Conservation (phyloP, 495 filamentous ascomycete species). For the Aspergillus saccharolyticus region DNA sequence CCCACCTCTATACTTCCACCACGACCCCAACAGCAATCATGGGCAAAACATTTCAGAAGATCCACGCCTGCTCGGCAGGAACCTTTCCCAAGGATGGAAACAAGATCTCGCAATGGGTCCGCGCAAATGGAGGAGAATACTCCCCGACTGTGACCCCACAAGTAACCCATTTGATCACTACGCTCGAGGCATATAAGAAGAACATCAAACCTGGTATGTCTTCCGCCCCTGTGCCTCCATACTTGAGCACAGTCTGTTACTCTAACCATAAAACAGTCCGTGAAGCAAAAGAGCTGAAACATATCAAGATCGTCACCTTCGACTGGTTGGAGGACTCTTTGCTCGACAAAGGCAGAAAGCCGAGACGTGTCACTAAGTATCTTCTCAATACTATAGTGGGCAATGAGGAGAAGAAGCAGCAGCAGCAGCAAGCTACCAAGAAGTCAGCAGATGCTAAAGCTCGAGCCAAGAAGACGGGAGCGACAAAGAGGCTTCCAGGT, state of each 20-base stretch:
- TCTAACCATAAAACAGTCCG: conserved; percentile 29
- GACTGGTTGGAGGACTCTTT: conserved; percentile 61
- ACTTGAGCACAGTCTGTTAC: neutral
- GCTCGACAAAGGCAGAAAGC: conserved; percentile 20
- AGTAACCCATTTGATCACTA: conserved; percentile 58
- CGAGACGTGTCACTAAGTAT: conserved; percentile 42
- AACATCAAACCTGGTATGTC: conserved; percentile 40
- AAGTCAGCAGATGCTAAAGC: neutral
- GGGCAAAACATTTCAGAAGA: conserved; percentile 29
- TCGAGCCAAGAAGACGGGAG: neutral
- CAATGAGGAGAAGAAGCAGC: conserved; percentile 16
- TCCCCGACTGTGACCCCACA: conserved; percentile 30
- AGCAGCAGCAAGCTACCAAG: neutral
- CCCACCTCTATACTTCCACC: neutral
- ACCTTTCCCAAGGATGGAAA: conserved; percentile 36
- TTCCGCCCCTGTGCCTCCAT: neutral
- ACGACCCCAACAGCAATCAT: conserved; percentile 12
- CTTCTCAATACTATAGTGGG: conserved; percentile 36
- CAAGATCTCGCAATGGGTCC: conserved; percentile 52
- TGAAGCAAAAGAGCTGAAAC: conserved; percentile 31
- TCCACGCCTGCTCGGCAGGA: conserved; percentile 29
- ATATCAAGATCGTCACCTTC: conserved; percentile 50
- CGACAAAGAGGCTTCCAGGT: conserved; percentile 21
- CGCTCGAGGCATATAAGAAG: conserved; percentile 46
- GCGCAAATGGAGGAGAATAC: conserved; percentile 46